Evolutionary conservation across 768 basidiomycete genomes (phyloP), one percentile per base, ranked within the genome.

Genomic region (Termitomyces sp.): DNA sequence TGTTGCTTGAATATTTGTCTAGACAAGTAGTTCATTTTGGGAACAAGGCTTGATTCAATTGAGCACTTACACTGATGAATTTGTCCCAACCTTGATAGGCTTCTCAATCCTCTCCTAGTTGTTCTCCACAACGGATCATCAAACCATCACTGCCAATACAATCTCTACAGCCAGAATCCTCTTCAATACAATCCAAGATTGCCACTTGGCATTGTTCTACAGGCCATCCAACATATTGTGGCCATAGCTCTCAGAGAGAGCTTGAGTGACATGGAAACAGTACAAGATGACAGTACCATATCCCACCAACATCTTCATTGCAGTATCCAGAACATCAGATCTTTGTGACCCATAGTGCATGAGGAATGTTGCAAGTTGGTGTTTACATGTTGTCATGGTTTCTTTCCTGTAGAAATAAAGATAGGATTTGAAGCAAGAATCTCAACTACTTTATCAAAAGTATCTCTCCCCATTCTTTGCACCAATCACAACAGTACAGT

Each of bases 1-100:
- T 23, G 49, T 50, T 13, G 49, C 49, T 23, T 50, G 49, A 16
- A 50, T 39, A 50, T 39, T 36, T 38, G 49, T 36, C 49, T 50
- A n/a, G 22, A 50, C 12, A 39, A 5, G 15, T 5, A 39, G 5
- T 39, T 13, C 38, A 29, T 29, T 39, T 13, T 13, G 13, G 5
- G 18, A 39, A 15, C 38, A 39, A 18, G 13, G 13, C 18, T 12
- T n/a, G n/a, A n/a, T n/a, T n/a, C n/a, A n/a, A 39, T 15, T 5
- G 13, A 5, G 13, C 3, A 18, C n/a, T n/a, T 15, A 39, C 15
- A 5, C 18, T 5, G 13, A 39, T 39, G 3, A 39, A 18, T 15
- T 13, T 15, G 15, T 39, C 12, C 38, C 13, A 5, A 39, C 11
- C 12, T 18, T 18, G 38, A 39, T 39, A 39, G 13, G 18, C 12